Evolutionary conservation across 257 asterid species (phyloP).

Genomic region (Solanum clarkiae): DNA sequence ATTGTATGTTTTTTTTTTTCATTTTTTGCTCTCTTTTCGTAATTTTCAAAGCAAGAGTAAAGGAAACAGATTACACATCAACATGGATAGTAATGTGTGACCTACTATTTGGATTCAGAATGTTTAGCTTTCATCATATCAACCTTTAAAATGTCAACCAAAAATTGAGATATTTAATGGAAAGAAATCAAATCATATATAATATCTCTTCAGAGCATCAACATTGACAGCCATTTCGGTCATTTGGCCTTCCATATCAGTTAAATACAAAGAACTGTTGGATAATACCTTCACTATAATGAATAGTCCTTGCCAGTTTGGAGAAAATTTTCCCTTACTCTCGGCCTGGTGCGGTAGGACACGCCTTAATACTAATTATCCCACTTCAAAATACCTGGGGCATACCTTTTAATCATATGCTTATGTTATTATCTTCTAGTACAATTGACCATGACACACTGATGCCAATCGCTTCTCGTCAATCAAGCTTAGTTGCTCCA

Average conservation of each 20-base stretch:
- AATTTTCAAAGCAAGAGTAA: too few species aligned
- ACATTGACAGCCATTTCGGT: rapidly evolving
- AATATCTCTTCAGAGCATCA: neutral
- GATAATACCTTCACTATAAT: neutral
- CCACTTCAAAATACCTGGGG: neutral
- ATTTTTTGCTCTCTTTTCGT: too few species aligned
- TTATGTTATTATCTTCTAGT: neutral
- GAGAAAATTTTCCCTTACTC: neutral
- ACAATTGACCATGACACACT: neutral
- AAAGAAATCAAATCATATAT: neutral
- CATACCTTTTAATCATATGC: neutral
- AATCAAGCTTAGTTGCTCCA: too few species aligned
- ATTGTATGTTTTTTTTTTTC: too few species aligned
- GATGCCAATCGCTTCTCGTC: neutral
- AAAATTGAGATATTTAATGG: neutral
- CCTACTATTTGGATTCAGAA: too few species aligned
- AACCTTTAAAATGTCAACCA: neutral
- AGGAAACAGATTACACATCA: too few species aligned
- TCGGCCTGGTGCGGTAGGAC: neutral
- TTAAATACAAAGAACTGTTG: too few species aligned
- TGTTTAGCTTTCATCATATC: too few species aligned
- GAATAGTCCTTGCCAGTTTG: neutral
- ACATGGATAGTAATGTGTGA: too few species aligned
- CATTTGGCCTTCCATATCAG: neutral
- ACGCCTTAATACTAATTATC: neutral